Base-by-base conservation (phyloP, 192 early-diverging fungal genomes). In the Backusella psychrophila region DNA sequence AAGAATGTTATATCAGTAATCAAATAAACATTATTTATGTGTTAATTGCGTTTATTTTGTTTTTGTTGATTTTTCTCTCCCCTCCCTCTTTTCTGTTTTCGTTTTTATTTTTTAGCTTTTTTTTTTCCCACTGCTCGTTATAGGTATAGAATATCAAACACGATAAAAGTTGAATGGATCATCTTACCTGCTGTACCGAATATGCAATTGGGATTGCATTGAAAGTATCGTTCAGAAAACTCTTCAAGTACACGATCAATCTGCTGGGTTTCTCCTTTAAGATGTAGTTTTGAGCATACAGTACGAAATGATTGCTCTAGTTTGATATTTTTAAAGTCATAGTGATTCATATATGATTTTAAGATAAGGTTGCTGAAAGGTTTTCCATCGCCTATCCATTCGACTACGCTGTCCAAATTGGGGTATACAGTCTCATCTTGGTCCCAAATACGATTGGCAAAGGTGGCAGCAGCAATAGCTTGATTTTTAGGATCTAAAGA, bases 231-330 rank as follows among this genome's bases (percentile, higher is more conserved):
- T 63, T 85, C 79, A 17, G 96, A 86, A 84, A 98, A 92, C n/a
- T 84, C 90, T 65, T 90, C 87, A 67, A 99, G 79, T 29, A 99
- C 91, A 31, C 97, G 90, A 80, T 96, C 96, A 42, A 99, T 91
- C 52, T 94, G 89, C 80, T 99, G 97, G 6, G 96, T 90, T 82
- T 99, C 97, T 6, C 93, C 97, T 71, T 93, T 94, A 52, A 99
- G 81, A 23, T 89, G 87, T 0, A 97, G 84, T 38, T 94, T 93
- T 70, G 85, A 79, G 70, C 95, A 95, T 59, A 99, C 79, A 17
- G 77, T 75, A 70, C 80, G 52, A 31, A 81, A 77, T 3, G 76
- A 73, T 53, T 75, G 75, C 67, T 82, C 81, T 8, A 82, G 41
- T 14, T 38, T 71, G 19, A 76, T 69, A 29, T 78, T 38, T 9